Conservation (phyloP, 441 rosid genomes). For the Melastoma candidum region DNA sequence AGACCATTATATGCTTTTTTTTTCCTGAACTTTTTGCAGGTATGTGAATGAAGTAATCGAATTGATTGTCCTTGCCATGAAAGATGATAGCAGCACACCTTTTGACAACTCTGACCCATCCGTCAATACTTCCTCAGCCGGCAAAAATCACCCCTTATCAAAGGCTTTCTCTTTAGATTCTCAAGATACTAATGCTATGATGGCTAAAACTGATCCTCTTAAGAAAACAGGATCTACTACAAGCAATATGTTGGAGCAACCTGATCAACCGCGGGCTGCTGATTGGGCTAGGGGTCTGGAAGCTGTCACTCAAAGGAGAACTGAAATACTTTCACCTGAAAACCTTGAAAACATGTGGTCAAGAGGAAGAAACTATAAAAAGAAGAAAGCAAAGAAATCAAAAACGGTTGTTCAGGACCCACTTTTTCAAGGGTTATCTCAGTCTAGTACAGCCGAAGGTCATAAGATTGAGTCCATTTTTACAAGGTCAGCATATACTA, state of each 20-base stretch:
- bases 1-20: background rate
- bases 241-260: conserved; percentile 27
- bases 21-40: conserved; percentile 28
- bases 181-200: conserved; percentile 1
- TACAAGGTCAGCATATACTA: conserved; percentile 20
- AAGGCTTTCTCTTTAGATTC: too few relatives aligned
- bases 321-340: conserved; percentile 91
- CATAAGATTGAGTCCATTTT: conserved; percentile 19
- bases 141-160: too few relatives aligned
- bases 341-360: conserved; percentile 99
- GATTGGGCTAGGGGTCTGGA: conserved; percentile 82
- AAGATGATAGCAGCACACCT: conserved; percentile 33
- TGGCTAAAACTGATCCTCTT: conserved; percentile 7
- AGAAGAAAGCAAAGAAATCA: conserved; percentile 52
- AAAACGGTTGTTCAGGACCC: conserved; percentile 24
- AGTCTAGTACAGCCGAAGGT: conserved; percentile 15
- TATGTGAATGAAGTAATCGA: conserved; percentile 84
- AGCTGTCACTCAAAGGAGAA: conserved; percentile 84
- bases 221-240: conserved; percentile 22
- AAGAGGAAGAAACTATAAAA: conserved; percentile 85
- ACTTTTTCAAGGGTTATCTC: conserved; percentile 14
- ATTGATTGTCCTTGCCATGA: conserved; percentile 45
- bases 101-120: conserved; percentile 12
- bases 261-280: conserved; percentile 35
- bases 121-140: background rate